Conservation (phyloP, 192 early-diverging fungal species). For the Gonapodya sp. region DNA sequence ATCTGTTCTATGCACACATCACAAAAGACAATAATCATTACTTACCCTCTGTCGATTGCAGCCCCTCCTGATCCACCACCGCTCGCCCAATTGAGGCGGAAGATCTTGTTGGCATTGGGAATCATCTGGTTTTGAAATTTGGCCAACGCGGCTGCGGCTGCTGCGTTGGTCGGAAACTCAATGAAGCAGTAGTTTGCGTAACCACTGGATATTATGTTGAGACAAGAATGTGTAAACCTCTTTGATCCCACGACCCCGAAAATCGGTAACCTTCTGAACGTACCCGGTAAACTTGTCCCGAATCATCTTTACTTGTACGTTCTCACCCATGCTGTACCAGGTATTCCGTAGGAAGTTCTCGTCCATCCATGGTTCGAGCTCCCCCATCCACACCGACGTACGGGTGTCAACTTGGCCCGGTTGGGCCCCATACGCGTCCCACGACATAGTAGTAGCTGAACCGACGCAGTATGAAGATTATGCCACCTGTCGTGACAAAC, state of each 20-base stretch:
- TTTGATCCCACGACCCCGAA: not conserved
- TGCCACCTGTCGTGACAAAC: too few relatives aligned
- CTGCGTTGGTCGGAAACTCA: constrained; percentile 58
- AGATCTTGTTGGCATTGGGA: constrained; percentile 63
- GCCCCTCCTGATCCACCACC: constrained; percentile 45
- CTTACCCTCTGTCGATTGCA: not conserved
- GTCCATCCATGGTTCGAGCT: constrained; percentile 97
- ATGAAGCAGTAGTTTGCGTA: constrained; percentile 91
- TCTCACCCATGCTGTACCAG: constrained; percentile 76
- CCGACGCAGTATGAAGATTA: too few relatives aligned
- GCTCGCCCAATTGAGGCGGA: constrained; percentile 96
- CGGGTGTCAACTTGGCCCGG: not conserved
- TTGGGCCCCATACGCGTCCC: not conserved
- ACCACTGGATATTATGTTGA: constrained; percentile 21
- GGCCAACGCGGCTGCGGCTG: constrained; percentile 61
- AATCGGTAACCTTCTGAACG: not conserved
- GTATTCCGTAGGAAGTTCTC: constrained; percentile 77
- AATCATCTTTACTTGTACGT: constrained; percentile 88
- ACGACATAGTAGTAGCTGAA: not conserved
- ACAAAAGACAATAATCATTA: not conserved
- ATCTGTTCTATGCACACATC: not conserved
- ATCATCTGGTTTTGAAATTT: constrained; percentile 71
- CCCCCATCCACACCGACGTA: constrained; percentile 19
- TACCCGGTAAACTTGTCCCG: constrained; percentile 84
- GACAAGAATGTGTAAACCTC: not conserved